Evolutionary conservation across 305 asterid species (phyloP).

Genomic region (Solanum hybrid): DNA sequence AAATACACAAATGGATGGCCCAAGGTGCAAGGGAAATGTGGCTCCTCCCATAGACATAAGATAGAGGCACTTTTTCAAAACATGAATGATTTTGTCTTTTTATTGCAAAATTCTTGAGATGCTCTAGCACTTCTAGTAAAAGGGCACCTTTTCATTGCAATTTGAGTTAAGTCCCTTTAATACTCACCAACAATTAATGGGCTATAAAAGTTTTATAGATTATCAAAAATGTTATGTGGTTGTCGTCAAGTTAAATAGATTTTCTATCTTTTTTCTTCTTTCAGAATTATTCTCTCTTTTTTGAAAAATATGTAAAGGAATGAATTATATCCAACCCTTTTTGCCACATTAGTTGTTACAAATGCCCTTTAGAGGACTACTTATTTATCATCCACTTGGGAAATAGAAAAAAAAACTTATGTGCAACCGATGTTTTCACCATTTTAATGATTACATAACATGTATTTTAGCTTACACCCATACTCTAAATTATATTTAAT

Average conservation of each 20-base stretch:
- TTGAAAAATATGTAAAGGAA: not conserved
- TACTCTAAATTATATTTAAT: not conserved
- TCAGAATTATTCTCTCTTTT: not conserved
- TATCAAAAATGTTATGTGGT: not conserved
- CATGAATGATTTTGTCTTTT: slow-evolving; percentile 27
- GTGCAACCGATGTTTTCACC: not conserved
- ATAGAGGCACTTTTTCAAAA: slow-evolving; percentile 15
- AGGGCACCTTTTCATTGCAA: slow-evolving; percentile 14
- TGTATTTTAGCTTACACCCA: not conserved
- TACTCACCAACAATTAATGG: slow-evolving; percentile 28
- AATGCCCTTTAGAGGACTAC: not conserved
- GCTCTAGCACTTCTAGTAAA: slow-evolving; percentile 20
- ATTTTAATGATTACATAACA: not conserved
- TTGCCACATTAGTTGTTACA: not conserved
- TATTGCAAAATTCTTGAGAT: slow-evolving; percentile 29
- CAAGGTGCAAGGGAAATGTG: slow-evolving; percentile 1
- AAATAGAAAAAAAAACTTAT: not conserved
- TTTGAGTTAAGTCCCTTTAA: slow-evolving; percentile 12
- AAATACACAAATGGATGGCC: slow-evolving; percentile 3
- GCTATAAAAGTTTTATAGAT: slow-evolving; percentile 16
- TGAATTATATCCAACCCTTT: not conserved
- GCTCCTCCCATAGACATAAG: slow-evolving; percentile 13
- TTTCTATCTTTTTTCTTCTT: not conserved
- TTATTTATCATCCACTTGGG: not conserved
- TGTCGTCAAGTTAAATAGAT: not conserved